Percentiles rank a stretch among this genome's conserved stretches.
phyloP scores from a whole-genome alignment of 345 rosid genomes.

The Acer yangbiense region DNA sequence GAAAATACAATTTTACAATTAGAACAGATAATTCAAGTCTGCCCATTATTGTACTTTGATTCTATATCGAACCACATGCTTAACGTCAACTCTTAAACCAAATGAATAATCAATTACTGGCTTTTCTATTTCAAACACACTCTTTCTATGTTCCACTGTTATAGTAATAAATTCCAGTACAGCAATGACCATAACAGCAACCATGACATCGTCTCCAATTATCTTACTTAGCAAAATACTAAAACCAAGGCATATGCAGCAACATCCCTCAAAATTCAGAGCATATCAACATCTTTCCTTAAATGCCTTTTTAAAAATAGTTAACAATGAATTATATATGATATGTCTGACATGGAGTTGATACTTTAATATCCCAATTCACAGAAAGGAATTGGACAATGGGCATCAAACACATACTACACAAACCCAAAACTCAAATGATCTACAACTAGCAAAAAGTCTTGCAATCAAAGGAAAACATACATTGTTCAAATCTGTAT shows the following conservation, averaged over 20 bases:
- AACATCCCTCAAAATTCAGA: not conserved
- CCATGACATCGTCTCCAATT: not conserved
- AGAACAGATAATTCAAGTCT: not conserved
- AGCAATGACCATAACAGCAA: not conserved
- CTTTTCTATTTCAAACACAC: not conserved
- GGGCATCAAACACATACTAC: not conserved
- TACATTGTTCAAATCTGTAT: not conserved
- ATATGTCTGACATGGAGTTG: not conserved
- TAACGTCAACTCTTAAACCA: not conserved
- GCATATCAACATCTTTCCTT: not conserved
- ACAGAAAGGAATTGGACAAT: not conserved
- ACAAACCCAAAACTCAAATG: not conserved
- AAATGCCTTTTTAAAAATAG: not conserved
- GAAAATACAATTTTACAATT: not conserved
- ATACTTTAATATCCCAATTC: not conserved
- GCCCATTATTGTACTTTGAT: not conserved
- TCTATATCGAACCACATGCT: not conserved
- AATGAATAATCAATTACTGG: not conserved
- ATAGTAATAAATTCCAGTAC: conserved; percentile 3
- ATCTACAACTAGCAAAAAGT: conserved; percentile 1
- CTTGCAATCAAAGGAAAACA: not conserved
- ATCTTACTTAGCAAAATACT: conserved; percentile 1
- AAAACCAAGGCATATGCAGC: not conserved
- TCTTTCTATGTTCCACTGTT: not conserved
- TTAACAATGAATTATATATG: not conserved